Evolutionary conservation across 306 rosid genomes (phyloP).

Genomic region (Dryas drummondii): DNA sequence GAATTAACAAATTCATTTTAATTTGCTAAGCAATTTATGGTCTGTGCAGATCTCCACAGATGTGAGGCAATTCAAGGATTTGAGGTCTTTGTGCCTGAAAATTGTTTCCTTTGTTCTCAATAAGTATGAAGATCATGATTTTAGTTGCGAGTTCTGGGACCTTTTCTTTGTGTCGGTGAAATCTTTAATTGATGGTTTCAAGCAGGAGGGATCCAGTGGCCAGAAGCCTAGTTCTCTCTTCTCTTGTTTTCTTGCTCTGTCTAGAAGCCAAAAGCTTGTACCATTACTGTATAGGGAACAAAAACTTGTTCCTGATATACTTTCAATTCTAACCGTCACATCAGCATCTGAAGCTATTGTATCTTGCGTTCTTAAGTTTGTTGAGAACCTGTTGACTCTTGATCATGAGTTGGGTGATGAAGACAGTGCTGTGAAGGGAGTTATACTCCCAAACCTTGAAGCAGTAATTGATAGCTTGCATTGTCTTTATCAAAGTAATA

Average conservation of each 20-base stretch:
- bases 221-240: slow-evolving; percentile 92
- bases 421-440: slow-evolving; percentile 42
- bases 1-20: neutral
- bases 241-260: slow-evolving; percentile 89
- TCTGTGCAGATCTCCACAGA: slow-evolving; percentile 47
- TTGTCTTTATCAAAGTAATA: slow-evolving; percentile 57
- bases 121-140: slow-evolving; percentile 71
- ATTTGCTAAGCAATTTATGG: neutral
- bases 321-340: slow-evolving; percentile 54
- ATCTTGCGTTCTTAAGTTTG: slow-evolving; percentile 69
- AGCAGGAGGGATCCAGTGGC: slow-evolving; percentile 82
- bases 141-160: slow-evolving; percentile 72
- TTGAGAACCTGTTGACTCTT: slow-evolving; percentile 71
- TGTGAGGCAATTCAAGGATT: slow-evolving; percentile 73
- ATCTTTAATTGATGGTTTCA: slow-evolving; percentile 63
- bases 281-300: slow-evolving; percentile 54
- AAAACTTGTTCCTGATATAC: slow-evolving; percentile 79
- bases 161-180: slow-evolving; percentile 71
- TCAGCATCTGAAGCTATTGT: slow-evolving; percentile 77
- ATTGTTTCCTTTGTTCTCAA: slow-evolving; percentile 59
- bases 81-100: slow-evolving; percentile 86
- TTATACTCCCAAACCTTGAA: slow-evolving; percentile 59
- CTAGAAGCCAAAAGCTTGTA: slow-evolving; percentile 64
- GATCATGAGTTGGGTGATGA: slow-evolving; percentile 56
- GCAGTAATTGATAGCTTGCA: slow-evolving; percentile 66